Conservation (phyloP, 352 stramenopile species). For the Plasmopara halstedii region DNA sequence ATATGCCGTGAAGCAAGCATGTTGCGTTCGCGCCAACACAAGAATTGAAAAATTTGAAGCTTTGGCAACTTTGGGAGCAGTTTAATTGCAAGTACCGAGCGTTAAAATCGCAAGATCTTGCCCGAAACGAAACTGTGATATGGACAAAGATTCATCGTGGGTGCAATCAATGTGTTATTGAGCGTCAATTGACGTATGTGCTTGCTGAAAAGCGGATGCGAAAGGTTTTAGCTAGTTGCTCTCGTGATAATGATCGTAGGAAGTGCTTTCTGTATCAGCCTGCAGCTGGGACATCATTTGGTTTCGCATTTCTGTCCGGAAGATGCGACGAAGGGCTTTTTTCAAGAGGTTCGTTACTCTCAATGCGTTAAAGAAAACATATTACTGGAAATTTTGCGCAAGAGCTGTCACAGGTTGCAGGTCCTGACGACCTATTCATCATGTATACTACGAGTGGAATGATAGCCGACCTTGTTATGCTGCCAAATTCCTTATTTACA, state of each 20-base stretch:
- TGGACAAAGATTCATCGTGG: slow-evolving; percentile 11
- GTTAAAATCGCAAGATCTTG: slow-evolving; percentile 2
- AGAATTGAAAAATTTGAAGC: slow-evolving; percentile 3
- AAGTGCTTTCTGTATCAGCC: too few species aligned
- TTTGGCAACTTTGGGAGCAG: slow-evolving; percentile 12
- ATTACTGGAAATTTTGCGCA: neutral
- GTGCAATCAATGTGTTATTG: slow-evolving; percentile 3
- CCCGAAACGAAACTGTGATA: neutral
- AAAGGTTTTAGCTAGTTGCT: neutral
- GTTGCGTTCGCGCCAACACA: too few species aligned
- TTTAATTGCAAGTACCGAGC: too few species aligned
- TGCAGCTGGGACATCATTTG: neutral
- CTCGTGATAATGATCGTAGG: neutral
- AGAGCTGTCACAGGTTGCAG: neutral
- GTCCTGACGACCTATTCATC: neutral
- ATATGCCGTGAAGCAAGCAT: too few species aligned
- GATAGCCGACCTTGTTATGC: slow-evolving; percentile 1
- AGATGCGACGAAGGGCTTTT: neutral
- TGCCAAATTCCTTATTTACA: slow-evolving; percentile 7
- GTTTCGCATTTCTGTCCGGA: neutral
- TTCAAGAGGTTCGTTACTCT: neutral
- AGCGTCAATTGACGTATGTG: slow-evolving; percentile 4
- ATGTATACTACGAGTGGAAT: slow-evolving; percentile 7
- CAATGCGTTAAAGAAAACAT: neutral
- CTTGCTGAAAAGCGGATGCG: slow-evolving; percentile 1